phyloP scores from a whole-genome alignment of 1,284 basidiomycete species.

The Chalciporus piperatoides region DNA sequence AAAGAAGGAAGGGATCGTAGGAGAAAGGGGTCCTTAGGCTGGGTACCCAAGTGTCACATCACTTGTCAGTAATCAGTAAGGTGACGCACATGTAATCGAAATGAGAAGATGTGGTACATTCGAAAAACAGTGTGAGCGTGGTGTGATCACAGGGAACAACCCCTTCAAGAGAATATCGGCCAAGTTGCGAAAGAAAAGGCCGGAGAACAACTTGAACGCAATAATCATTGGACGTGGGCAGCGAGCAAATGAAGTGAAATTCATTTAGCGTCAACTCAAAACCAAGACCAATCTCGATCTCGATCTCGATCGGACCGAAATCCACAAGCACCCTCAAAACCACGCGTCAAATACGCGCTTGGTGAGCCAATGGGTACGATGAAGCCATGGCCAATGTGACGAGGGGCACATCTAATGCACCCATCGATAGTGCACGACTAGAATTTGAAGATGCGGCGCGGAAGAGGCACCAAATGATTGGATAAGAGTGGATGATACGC shows the following conservation, averaged over 20 bases:
- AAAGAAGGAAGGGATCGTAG: neutral
- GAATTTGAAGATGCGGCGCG: neutral
- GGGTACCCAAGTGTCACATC: too few species aligned
- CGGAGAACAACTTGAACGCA: too few species aligned
- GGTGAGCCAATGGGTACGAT: neutral
- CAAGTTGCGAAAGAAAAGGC: too few species aligned
- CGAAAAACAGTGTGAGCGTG: neutral
- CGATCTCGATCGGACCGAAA: neutral
- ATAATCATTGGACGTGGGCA: too few species aligned
- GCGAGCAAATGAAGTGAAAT: neutral
- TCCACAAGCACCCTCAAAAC: neutral
- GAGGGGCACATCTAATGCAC: neutral
- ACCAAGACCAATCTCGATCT: neutral
- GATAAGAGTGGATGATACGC: slow-evolving; percentile 1
- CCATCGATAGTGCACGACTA: neutral
- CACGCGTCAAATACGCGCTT: neutral
- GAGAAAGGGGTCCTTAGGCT: neutral
- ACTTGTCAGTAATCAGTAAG: neutral
- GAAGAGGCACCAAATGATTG: neutral
- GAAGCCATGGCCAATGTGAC: neutral
- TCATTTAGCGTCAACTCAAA: neutral
- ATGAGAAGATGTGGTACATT: neutral
- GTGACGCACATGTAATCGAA: neutral
- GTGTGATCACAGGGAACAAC: neutral
- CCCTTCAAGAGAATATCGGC: neutral